Evolutionary conservation across 257 asterid genomes (phyloP).

Genomic region (Eucommia ulmoides): DNA sequence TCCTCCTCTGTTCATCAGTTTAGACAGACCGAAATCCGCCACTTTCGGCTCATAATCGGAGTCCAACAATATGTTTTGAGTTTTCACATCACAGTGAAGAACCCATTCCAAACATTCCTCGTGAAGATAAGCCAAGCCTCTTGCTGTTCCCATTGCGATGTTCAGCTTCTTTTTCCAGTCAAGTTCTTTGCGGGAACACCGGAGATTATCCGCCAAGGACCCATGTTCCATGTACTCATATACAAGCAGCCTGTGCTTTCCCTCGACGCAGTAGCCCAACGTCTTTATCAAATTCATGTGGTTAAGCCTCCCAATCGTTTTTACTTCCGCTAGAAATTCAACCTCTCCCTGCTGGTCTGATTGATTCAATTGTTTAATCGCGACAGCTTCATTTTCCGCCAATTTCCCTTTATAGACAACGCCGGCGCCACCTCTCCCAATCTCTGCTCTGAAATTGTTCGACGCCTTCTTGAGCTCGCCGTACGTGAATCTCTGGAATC

Average conservation of each 20-base stretch:
- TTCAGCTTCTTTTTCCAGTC: slow-evolving; percentile 28
- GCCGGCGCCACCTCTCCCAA: slow-evolving; percentile 30
- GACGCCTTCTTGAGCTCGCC: slow-evolving; percentile 29
- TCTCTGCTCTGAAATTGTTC: slow-evolving; percentile 20
- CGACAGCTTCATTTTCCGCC: slow-evolving; percentile 20
- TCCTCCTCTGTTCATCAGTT: slow-evolving; percentile 10
- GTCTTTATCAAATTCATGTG: slow-evolving; percentile 23
- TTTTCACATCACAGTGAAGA: slow-evolving; percentile 41
- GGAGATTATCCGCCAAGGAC: slow-evolving; percentile 17
- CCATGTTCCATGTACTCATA: slow-evolving; percentile 27
- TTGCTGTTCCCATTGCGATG: slow-evolving; percentile 25
- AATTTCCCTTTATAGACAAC: slow-evolving; percentile 27
- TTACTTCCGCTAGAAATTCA: slow-evolving; percentile 17
- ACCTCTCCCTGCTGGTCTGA: slow-evolving; percentile 28
- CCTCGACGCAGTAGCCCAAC: slow-evolving; percentile 27
- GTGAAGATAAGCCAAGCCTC: slow-evolving; percentile 33
- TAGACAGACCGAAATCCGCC: slow-evolving; percentile 35
- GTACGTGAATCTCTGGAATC: slow-evolving; percentile 27
- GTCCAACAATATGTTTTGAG: slow-evolving; percentile 32
- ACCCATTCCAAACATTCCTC: slow-evolving; percentile 41
- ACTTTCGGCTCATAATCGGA: slow-evolving; percentile 20
- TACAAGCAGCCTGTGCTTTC: slow-evolving; percentile 23
- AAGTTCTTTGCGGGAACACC: slow-evolving; percentile 12
- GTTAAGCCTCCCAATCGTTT: slow-evolving; percentile 18
- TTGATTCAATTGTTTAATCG: slow-evolving; percentile 17